A percentile compares a stretch with the other conserved stretches of the same genome.
These are phyloP conservation scores for Vaccinium macrocarpon DNA, from an alignment of 148 eudicot species.

Conservation along the genomic window DNA sequence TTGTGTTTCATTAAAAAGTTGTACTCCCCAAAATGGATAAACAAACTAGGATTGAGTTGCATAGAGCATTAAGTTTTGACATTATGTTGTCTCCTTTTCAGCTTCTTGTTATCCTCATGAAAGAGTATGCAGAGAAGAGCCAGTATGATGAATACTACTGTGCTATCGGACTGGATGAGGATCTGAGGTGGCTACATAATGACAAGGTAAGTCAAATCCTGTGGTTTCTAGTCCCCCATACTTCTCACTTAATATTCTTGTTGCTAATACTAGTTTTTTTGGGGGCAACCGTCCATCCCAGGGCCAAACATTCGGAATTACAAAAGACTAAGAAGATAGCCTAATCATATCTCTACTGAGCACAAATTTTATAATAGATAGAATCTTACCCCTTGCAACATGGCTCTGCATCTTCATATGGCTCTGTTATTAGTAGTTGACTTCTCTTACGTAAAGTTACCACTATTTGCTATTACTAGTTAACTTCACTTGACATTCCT, in stretches of 20 bases:
- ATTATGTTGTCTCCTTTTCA: constrained; percentile 27
- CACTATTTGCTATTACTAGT: neutral
- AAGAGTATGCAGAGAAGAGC: constrained; percentile 61
- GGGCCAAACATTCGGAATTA: no score
- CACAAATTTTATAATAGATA: no score
- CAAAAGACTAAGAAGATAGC: no score
- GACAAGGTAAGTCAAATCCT: constrained; percentile 67
- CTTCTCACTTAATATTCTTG: neutral
- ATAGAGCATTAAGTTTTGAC: neutral
- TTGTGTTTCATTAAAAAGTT: neutral
- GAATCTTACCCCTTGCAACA: no score
- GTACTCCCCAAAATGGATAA: neutral
- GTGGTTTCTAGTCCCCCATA: neutral
- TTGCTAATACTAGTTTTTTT: neutral
- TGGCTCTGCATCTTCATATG: no score
- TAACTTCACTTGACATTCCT: no score
- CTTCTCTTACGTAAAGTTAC: neutral
- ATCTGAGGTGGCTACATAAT: constrained; percentile 89
- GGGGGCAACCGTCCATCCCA: no score
- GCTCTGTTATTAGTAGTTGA: no score
- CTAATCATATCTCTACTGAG: no score
- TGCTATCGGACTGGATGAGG: constrained; percentile 89
- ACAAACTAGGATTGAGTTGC: neutral
- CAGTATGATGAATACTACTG: constrained; percentile 60
- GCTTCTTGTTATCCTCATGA: constrained; percentile 69